These are phyloP conservation scores for Debaryomyces nepalensis DNA, from an alignment of 1,139 yeast genomes.

Conservation along the genomic window DNA sequence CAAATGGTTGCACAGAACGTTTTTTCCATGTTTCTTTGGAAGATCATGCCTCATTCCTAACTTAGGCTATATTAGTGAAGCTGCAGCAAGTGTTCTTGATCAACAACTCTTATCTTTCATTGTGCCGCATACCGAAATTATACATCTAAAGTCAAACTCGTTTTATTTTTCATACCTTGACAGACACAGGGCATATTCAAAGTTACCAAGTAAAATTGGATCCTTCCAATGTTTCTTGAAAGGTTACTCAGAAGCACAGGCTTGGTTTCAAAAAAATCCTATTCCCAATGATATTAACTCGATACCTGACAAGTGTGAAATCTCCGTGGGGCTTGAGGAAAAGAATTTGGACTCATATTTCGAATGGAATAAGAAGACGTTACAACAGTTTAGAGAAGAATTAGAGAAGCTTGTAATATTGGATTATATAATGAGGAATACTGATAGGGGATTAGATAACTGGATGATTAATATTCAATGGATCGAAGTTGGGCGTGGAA, in stretches of 20 bases:
- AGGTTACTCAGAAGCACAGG: conserved; percentile 65
- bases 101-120: conserved; percentile 59
- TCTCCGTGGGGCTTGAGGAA: conserved; percentile 23
- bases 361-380: conserved; percentile 57
- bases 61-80: conserved; percentile 72
- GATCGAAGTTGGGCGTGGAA: conserved; percentile 28
- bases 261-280: conserved; percentile 60
- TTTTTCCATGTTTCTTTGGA: conserved; percentile 80
- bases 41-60: conserved; percentile 74
- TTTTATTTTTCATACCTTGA: conserved; percentile 64
- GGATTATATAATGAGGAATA: conserved; percentile 75
- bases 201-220: conserved; percentile 59
- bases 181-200: conserved; percentile 27
- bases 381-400: conserved; percentile 62
- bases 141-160: conserved; percentile 54
- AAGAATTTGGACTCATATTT: conserved; percentile 31
- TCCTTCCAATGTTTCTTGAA: conserved; percentile 67
- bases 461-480: conserved; percentile 74
- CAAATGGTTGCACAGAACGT: conserved; percentile 75
- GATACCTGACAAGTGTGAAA: conserved; percentile 28
- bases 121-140: conserved; percentile 70
- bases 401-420: conserved; percentile 71
- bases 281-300: conserved; percentile 44
- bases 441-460: conserved; percentile 76
- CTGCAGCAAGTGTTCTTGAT: conserved; percentile 71